phyloP scores from a whole-genome alignment of 371 early-diverging fungal genomes.

The Circinella minor region DNA sequence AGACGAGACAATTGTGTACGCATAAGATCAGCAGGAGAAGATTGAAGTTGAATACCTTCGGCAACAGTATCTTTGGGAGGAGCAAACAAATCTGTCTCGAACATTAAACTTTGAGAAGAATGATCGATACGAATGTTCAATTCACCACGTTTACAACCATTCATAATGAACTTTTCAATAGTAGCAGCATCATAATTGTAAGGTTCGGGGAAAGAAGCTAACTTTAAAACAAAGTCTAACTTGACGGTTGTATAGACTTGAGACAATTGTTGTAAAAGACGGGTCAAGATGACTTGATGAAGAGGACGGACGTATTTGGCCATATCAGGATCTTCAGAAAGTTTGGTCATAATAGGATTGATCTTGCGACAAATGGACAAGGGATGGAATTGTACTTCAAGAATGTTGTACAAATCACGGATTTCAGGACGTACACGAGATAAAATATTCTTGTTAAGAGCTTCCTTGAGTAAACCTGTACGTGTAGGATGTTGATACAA shows the following conservation, averaged over 20 bases:
- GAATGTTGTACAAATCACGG: slow-evolving; percentile 89
- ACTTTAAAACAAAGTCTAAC: slow-evolving; percentile 87
- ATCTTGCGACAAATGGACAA: slow-evolving; percentile 96
- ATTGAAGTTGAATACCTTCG: slow-evolving; percentile 86
- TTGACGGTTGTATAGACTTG: slow-evolving; percentile 97
- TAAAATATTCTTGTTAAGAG: slow-evolving; percentile 84
- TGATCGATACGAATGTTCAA: slow-evolving; percentile 95
- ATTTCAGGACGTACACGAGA: slow-evolving; percentile 89
- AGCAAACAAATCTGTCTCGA: slow-evolving; percentile 86
- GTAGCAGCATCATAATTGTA: slow-evolving; percentile 85
- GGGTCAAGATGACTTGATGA: slow-evolving; percentile 93
- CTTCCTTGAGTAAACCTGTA: slow-evolving; percentile 88
- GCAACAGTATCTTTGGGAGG: slow-evolving; percentile 73
- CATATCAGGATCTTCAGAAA: slow-evolving; percentile 77
- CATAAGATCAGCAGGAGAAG: slow-evolving; percentile 88
- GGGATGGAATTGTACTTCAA: slow-evolving; percentile 98
- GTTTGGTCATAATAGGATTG: slow-evolving; percentile 78
- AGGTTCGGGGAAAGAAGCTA: slow-evolving; percentile 88
- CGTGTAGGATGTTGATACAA: slow-evolving; percentile 87
- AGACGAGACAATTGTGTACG: slow-evolving; percentile 82
- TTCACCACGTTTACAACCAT: slow-evolving; percentile 95
- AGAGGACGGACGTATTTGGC: slow-evolving; percentile 91
- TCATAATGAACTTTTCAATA: slow-evolving; percentile 97
- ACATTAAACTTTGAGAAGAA: slow-evolving; percentile 86
- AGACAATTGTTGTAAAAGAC: slow-evolving; percentile 93